Conservation (phyloP, 225 moss, liverwort and hornwort species). For the Anthoceros angustus region DNA sequence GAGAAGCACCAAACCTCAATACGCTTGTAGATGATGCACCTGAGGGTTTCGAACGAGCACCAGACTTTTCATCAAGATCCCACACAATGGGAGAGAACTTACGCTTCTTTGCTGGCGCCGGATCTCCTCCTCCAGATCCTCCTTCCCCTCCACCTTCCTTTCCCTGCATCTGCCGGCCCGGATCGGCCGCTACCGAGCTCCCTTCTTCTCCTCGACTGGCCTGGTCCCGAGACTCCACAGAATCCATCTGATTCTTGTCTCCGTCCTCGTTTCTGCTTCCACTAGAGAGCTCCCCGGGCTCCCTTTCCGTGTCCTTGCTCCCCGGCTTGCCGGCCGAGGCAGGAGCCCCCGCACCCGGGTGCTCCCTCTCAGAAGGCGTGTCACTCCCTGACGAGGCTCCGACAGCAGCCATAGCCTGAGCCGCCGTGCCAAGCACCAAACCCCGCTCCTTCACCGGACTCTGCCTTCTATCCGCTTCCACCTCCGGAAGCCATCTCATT, state of each 20-base stretch:
- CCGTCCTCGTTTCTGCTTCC: constrained; percentile 24
- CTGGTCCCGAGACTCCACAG: not conserved
- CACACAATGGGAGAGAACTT: constrained; percentile 95
- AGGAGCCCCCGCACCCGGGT: not conserved
- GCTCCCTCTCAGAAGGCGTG: not conserved
- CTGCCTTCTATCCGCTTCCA: constrained; percentile 2
- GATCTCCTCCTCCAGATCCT: constrained; percentile 7
- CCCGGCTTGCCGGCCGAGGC: not conserved
- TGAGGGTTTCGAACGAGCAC: constrained; percentile 22
- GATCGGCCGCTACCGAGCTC: not conserved
- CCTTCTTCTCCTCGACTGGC: not conserved
- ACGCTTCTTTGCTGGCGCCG: constrained; percentile 60
- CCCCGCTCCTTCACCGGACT: constrained; percentile 3
- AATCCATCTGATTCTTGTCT: constrained; percentile 7
- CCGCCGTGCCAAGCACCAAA: constrained; percentile 3
- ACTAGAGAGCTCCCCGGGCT: constrained; percentile 29
- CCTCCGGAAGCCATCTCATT: constrained; percentile 2
- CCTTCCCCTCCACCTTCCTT: not conserved
- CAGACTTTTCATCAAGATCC: constrained; percentile 75
- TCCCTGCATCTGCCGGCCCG: not conserved
- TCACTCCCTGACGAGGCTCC: not conserved
- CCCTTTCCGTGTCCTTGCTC: constrained; percentile 24
- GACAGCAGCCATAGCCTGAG: not conserved
- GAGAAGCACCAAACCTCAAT: constrained; percentile 34
- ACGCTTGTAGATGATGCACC: constrained; percentile 17